Conservation (phyloP, 1,139 yeast species). For the Geotrichum citri-aurantii region DNA sequence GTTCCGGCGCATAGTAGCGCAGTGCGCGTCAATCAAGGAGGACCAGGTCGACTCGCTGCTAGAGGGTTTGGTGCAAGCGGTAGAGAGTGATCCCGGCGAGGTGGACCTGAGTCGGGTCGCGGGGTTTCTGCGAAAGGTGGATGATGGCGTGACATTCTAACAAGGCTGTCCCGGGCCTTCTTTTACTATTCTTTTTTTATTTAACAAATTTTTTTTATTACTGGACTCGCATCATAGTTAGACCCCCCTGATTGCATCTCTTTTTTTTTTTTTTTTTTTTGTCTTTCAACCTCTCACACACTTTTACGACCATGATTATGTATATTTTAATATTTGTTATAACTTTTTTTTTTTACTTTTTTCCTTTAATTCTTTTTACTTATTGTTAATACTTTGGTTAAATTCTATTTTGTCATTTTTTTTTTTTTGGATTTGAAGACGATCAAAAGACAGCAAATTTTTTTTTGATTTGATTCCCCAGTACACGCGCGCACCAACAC, state of each 20-base stretch:
- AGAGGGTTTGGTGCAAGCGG: slow-evolving; percentile 84
- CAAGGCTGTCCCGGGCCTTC: too few relatives aligned
- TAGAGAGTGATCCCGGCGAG: slow-evolving; percentile 73
- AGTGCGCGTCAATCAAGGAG: slow-evolving; percentile 82
- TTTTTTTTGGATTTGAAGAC: not conserved
- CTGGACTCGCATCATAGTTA: too few relatives aligned
- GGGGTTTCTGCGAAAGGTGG: slow-evolving; percentile 43
- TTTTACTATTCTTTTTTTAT: too few relatives aligned
- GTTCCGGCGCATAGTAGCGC: slow-evolving; percentile 81
- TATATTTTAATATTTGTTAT: not conserved
- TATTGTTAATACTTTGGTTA: too few relatives aligned
- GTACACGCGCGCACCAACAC: too few relatives aligned
- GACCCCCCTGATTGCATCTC: not conserved
- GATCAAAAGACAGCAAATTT: too few relatives aligned
- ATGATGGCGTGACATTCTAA: slow-evolving; percentile 17
- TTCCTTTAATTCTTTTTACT: too few relatives aligned
- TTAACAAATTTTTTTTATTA: too few relatives aligned
- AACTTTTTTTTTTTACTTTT: slow-evolving; percentile 3
- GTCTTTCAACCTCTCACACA: too few relatives aligned
- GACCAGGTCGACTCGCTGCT: slow-evolving; percentile 74
- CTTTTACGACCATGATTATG: not conserved
- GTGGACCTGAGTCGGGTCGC: slow-evolving; percentile 52
- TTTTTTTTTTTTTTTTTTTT: not conserved
- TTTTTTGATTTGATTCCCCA: too few relatives aligned
- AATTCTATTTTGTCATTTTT: too few relatives aligned